phyloP scores from a whole-genome alignment of 148 eudicot species.

The Silene conica region DNA sequence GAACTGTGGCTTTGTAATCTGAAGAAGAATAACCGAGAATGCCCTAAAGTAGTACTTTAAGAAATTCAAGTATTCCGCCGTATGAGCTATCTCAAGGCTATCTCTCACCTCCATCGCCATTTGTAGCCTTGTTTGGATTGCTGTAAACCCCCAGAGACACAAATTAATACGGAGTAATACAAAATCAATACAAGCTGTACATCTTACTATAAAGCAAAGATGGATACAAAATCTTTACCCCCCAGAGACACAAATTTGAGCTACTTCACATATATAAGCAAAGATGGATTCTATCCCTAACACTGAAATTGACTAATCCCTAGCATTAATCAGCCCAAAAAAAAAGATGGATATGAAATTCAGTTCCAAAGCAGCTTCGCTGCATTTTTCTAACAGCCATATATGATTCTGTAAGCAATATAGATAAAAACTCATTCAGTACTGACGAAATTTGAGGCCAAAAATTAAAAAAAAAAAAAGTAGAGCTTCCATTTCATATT shows the following conservation, averaged over 20 bases:
- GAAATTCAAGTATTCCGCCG: slow-evolving; percentile 97
- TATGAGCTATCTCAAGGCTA: slow-evolving; percentile 89
- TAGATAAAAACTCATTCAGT: background rate
- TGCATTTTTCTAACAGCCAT: background rate
- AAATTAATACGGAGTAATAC: background rate
- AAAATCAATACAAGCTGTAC: no score
- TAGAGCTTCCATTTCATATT: background rate
- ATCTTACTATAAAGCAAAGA: background rate
- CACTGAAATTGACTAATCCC: background rate
- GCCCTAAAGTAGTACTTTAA: slow-evolving; percentile 82
- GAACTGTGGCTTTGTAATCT: slow-evolving; percentile 87
- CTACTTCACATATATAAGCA: background rate
- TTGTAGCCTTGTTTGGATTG: slow-evolving; percentile 69
- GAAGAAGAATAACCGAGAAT: slow-evolving; percentile 68
- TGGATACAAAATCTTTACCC: no score
- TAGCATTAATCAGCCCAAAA: background rate
- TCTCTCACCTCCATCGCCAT: slow-evolving; percentile 99
- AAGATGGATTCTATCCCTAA: background rate
- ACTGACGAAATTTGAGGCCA: background rate
- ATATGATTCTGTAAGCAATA: background rate
- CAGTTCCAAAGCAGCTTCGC: background rate
- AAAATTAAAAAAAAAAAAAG: background rate
- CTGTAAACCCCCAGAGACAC: slow-evolving; percentile 28
- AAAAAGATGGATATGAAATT: background rate
- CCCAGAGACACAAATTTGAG: background rate